Percentiles rank a stretch among this genome's conserved stretches.
phyloP scores from a whole-genome alignment of 2,329 filamentous ascomycete species.

The Cephalotrichum gorgonifer region DNA sequence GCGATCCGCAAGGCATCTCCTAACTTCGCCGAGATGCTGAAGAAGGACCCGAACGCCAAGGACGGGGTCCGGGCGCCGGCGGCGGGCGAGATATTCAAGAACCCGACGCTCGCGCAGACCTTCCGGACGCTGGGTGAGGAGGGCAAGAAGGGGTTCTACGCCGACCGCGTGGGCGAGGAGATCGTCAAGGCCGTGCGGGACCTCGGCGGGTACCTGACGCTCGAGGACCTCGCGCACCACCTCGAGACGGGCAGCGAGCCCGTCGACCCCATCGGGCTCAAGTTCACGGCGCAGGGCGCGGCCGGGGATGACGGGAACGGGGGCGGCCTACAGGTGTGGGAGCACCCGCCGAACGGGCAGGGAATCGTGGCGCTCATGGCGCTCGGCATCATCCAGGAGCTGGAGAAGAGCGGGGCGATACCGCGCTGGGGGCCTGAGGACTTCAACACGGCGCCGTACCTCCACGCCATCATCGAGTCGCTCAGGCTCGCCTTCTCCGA shows the following conservation, averaged over 20 bases:
- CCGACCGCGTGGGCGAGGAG: conserved; percentile 70
- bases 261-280: conserved; percentile 76
- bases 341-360: conserved; percentile 93
- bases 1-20: conserved; percentile 64
- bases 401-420: conserved; percentile 68
- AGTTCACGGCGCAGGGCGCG: conserved; percentile 56
- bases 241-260: conserved; percentile 57
- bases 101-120: conserved; percentile 68
- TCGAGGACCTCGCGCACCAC: conserved; percentile 75
- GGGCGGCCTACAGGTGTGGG: conserved; percentile 71
- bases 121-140: conserved; percentile 69
- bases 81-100: conserved; percentile 82
- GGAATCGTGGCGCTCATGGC: conserved; percentile 93
- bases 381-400: conserved; percentile 78
- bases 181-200: conserved; percentile 68
- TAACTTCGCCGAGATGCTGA: conserved; percentile 81
- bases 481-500: conserved; percentile 87
- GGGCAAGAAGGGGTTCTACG: conserved; percentile 87
- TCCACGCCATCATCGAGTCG: conserved; percentile 81
- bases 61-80: conserved; percentile 65
- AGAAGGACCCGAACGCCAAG: conserved; percentile 56
- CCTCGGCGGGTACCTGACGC: conserved; percentile 65
- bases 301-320: conserved; percentile 16
- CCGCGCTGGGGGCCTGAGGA: conserved; percentile 58
- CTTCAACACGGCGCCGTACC: conserved; percentile 71